phyloP scores from a whole-genome alignment of 768 basidiomycete genomes.

The Pleurotus cornucopiae region DNA sequence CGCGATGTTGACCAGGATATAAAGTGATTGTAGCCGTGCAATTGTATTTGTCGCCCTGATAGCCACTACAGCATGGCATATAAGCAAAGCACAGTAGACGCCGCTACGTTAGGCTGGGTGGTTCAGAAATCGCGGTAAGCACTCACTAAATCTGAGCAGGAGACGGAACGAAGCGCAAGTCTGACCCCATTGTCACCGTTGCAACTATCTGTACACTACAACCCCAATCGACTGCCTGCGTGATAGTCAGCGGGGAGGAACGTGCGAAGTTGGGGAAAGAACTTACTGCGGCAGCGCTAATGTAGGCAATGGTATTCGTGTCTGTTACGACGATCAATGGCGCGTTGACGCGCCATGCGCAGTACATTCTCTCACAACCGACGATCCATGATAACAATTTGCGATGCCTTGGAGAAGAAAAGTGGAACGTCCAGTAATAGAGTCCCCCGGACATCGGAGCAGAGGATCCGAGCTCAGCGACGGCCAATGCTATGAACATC shows the following conservation, averaged over 20 bases:
- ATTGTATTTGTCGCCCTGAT: constrained; percentile 47
- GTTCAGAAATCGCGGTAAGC: background rate
- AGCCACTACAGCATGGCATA: constrained; percentile 45
- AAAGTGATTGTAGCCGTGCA: constrained; percentile 47
- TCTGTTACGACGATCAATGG: constrained; percentile 22
- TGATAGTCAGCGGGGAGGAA: background rate
- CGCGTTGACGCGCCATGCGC: too few relatives aligned
- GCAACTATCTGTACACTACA: constrained; percentile 46
- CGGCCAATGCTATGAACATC: constrained; percentile 40
- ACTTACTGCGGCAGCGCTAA: constrained; percentile 26
- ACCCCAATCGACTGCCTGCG: constrained; percentile 41
- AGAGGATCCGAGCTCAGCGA: constrained; percentile 47
- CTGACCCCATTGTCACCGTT: constrained; percentile 29
- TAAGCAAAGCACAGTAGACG: constrained; percentile 43
- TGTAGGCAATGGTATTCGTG: constrained; percentile 45
- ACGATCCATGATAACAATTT: constrained; percentile 59
- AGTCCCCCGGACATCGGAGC: constrained; percentile 51
- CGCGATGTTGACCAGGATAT: constrained; percentile 31
- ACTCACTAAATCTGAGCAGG: constrained; percentile 22
- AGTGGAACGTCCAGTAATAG: constrained; percentile 59
- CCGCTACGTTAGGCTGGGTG: constrained; percentile 30
- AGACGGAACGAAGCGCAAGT: constrained; percentile 18
- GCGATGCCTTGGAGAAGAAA: constrained; percentile 46
- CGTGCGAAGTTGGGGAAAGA: background rate
- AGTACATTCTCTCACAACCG: constrained; percentile 39